Evolutionary conservation across 345 rosid genomes (phyloP), one percentile per base, ranked within the genome.

Genomic region (Aegle marmelos): DNA sequence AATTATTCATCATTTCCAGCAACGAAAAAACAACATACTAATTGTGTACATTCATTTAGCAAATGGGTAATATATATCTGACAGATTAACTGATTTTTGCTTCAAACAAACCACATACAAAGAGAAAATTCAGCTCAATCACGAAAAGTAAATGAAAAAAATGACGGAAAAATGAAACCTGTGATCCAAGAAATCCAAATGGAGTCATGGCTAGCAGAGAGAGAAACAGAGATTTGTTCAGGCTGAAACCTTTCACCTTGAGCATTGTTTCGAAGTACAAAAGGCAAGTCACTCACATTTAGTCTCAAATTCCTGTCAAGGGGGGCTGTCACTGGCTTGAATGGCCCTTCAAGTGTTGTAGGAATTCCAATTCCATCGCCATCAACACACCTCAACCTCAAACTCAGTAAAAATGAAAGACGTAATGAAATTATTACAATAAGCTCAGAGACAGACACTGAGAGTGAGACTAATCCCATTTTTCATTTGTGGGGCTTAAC

Each of bases 121-220:
- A 45, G 57, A 25, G 7, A 45, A 45, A 4, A 10, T 70, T 28
- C 28, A 68, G 56, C n/a, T 24, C 7, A 50, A 36, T 6, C 0
- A 50, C 16, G 56, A 50, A 50, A 14, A 50, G 7, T 1, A 5
- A 50, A 50, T 9, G 4, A 36, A 61, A 50, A 0, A 19, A 41
- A 45, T 19, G 36, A 45, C 30, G 10, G 66, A 5, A 39, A 1
- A 34, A 37, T 28, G 72, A 57, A 22, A 89, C 95, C 93, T 67
- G 95, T 90, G 74, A 91, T 79, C 95, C 95, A 91, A 63, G 95
- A 86, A 79, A 91, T 72, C 91, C 90, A 91, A 62, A 88, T 83
- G 11, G 93, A 90, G 77, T 73, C 57, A 76, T 75, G 67, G 28
- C 75, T 58, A 10, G 85, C 60, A 74, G 95, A 90, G 50, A 90